Base-by-base conservation (phyloP, 179 eudicot genomes). In the Carnegiea gigantea region DNA sequence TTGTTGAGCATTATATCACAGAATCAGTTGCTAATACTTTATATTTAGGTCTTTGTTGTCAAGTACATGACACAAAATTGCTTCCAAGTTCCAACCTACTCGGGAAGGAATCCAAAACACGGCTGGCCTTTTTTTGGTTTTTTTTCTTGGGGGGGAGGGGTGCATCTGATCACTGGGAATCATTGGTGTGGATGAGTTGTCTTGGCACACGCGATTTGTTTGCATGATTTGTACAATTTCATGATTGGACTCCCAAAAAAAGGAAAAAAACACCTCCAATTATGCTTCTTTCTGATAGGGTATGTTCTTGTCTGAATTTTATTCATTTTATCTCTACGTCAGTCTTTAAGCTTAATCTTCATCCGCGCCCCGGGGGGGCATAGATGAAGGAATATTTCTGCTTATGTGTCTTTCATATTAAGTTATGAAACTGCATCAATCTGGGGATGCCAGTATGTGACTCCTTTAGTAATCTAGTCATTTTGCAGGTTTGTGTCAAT, bases 401-500 rank as follows among this genome's bases (percentile, higher is more conserved):
- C 36, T 9, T 67, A 17, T 62, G 74, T 78, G 77, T 28, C 14
- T 44, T 77, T 44, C 30, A 11, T 48, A 28, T 38, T 21, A 46
- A 53, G 51, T 67, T 48, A 3, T 75, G 24, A 23, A 1, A 28
- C 28, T 82, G 75, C 53, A 65, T 72, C 14, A 9, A 15, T 65
- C 28, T 48, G 59, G 76, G 13, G 20, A 20, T 73, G 62, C 74
- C 73, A 78, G 18, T 5, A 20, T 73, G 70, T 79, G 73, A 78
- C 78, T 70, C 70, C 70, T 62, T 60, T 80, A 70, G 72, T 44
- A 46, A 73, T 75, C 67, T 70, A 78, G 73, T 49, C 77, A 62
- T 76, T 73, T 78, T 83, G 53, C 85, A 96, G 99, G 90, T 93
- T 94, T 87, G 97, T 96, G 44, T 91, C 99, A 72, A 86, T 93